Evolutionary conservation across 225 moss, liverwort and hornwort species (phyloP).

Genomic region (Straminergon stramineum): DNA sequence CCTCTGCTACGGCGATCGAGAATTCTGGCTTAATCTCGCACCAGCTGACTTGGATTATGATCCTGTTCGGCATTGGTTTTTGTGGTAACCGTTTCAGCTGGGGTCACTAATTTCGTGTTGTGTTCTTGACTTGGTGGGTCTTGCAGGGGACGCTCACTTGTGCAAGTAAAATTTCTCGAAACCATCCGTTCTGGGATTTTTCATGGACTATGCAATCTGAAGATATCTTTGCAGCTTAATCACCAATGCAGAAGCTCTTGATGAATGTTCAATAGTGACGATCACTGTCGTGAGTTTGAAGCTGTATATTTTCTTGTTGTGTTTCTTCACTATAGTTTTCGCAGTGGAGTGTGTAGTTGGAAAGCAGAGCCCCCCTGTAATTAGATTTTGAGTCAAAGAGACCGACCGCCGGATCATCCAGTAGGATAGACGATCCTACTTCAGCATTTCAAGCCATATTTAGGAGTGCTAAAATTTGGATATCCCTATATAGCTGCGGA

Average conservation of each 20-base stretch:
- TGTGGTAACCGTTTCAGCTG: neutral
- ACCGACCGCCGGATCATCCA: neutral
- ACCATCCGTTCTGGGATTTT: neutral
- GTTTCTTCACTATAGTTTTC: neutral
- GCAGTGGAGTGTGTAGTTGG: neutral
- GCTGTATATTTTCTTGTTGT: neutral
- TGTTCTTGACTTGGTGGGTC: neutral
- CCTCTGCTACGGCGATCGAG: neutral
- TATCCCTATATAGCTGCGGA: too few relatives aligned
- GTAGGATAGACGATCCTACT: neutral
- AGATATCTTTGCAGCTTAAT: neutral
- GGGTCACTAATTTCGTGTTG: neutral
- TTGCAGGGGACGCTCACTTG: constrained; percentile 35
- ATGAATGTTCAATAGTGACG: neutral
- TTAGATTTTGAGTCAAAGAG: neutral
- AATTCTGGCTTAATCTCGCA: neutral
- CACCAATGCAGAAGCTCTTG: neutral
- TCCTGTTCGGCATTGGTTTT: neutral
- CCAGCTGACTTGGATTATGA: neutral
- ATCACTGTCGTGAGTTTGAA: neutral
- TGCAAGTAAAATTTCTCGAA: constrained; percentile 13
- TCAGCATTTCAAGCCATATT: neutral
- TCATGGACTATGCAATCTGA: neutral
- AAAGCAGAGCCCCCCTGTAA: neutral
- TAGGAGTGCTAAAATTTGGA: too few relatives aligned